These are phyloP conservation scores for Colletotrichum sp. DNA, from an alignment of 2,329 filamentous ascomycete species.

Conservation along the genomic window DNA sequence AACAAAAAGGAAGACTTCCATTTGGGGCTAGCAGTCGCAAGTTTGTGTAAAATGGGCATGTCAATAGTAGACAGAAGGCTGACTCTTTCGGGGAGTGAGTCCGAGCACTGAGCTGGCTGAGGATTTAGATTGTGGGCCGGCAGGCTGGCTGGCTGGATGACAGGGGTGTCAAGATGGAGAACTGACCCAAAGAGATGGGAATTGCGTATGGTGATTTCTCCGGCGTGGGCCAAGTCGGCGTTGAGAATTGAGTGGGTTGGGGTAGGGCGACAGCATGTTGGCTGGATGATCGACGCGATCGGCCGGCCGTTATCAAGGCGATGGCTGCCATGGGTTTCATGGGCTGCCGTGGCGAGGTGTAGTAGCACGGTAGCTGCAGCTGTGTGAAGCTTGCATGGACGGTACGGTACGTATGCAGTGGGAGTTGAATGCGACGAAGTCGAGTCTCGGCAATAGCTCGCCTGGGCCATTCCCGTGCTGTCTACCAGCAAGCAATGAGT, in stretches of 20 bases:
- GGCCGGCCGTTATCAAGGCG: conserved; percentile 14
- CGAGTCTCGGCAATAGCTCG: not conserved
- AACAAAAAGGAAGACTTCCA: not conserved
- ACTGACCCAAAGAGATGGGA: not conserved
- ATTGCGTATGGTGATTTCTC: not conserved
- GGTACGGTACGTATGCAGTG: not conserved
- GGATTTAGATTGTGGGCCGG: not conserved
- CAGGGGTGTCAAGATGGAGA: not conserved
- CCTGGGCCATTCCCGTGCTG: not conserved
- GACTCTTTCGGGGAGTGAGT: not conserved
- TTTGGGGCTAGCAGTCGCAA: not conserved
- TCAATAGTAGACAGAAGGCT: not conserved
- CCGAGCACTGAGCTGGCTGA: not conserved
- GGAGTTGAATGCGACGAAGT: not conserved
- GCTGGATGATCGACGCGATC: conserved; percentile 19
- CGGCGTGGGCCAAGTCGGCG: not conserved
- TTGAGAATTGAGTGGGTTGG: not conserved
- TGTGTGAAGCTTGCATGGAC: not conserved
- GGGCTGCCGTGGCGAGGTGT: not conserved
- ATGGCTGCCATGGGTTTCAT: conserved; percentile 4
- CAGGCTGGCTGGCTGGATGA: not conserved
- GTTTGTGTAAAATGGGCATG: not conserved
- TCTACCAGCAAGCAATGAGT: not conserved
- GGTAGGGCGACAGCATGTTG: conserved; percentile 8
- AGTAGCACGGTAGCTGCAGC: conserved; percentile 5